These are phyloP conservation scores for Termitomyces sp. DNA, from an alignment of 768 basidiomycete species.

Conservation along the genomic window DNA sequence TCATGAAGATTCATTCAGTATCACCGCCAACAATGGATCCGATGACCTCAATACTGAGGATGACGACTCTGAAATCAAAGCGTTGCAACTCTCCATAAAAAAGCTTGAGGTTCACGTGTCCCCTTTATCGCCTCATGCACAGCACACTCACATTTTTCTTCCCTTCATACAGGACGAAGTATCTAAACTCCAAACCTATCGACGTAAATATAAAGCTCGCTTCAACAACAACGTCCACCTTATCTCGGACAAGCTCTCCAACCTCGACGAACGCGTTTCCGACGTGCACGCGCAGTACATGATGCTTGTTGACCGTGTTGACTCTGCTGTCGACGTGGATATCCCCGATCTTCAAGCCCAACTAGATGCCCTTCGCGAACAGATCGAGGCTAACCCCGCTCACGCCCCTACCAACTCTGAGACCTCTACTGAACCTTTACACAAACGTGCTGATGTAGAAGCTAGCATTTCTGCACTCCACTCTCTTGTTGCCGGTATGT, in stretches of 20 bases:
- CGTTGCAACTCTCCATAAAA: slow-evolving; percentile 13
- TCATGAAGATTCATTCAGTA: background rate
- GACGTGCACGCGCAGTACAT: slow-evolving; percentile 37
- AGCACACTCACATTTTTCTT: background rate
- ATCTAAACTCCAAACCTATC: slow-evolving; percentile 34
- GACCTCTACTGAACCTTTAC: slow-evolving; percentile 7
- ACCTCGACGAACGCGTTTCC: slow-evolving; percentile 39
- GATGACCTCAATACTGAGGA: background rate
- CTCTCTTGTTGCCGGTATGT: slow-evolving; percentile 41
- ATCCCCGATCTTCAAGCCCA: slow-evolving; percentile 34
- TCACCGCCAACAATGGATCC: background rate
- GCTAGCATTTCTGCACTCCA: slow-evolving; percentile 35
- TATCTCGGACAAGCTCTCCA: slow-evolving; percentile 37
- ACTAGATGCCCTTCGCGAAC: slow-evolving; percentile 37
- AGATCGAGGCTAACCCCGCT: slow-evolving; percentile 16
- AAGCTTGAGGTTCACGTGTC: slow-evolving; percentile 21
- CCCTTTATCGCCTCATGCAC: background rate
- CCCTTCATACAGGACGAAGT: slow-evolving; percentile 32
- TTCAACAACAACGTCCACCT: slow-evolving; percentile 40
- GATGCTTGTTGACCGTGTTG: slow-evolving; percentile 34
- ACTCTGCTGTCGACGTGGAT: slow-evolving; percentile 28
- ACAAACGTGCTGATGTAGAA: slow-evolving; percentile 27
- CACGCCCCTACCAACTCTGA: slow-evolving; percentile 5
- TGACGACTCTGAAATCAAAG: slow-evolving; percentile 2
- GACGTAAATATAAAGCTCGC: slow-evolving; percentile 39